Base-by-base conservation (phyloP, 23 red algal species). In the Porphyridium purpureum region DNA sequence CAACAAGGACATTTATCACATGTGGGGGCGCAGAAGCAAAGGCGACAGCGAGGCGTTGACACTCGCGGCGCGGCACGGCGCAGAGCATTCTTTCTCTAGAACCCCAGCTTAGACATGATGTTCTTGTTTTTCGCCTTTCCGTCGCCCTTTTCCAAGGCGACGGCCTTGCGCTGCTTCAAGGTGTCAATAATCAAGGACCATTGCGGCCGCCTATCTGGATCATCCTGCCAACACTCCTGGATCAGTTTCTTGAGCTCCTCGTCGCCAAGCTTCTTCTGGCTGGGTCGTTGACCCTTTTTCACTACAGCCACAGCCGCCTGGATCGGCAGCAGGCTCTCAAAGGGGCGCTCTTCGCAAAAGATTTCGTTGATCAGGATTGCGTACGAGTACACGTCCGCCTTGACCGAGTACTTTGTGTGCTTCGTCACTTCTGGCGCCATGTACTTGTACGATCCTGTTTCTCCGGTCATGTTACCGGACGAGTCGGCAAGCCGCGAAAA, bases 341-440 rank as follows among this genome's bases (percentile, higher is more conserved):
- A 98, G 34, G 90, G 90, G 8, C 57, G 38, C 46, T 98, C 90
- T 30, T 83, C 81, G 32, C 59, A 70, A 54, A 83, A 98, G 30
- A 98, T 78, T 60, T 98, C 79, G 38, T 98, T 98, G 33, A 83
- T 61, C 15, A 98, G 72, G 21, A 98, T 62, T 1, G 77, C 90
- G 49, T 80, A 98, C 29, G 64, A 74, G 66, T 81, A 98, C 24
- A 69, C 74, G 59, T 98, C 90, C 11, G 90, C 90, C 61, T 81
- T 98, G 26, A 66, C 90, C 0, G 70, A 62, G 72, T 98, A 98
- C 31, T 72, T 67, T 29, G 60, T 76, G 50, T 83, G 77, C 11
- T 71, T 51, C 30, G 78, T 82, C 17, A 98, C 90, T 76, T 98
- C 90, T 3, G 90, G 90, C 15, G 90, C 79, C 90, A 98, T 98